Evolutionary conservation across 2,329 filamentous ascomycete genomes (phyloP).

Genomic region (Hymenoscyphus linearis): DNA sequence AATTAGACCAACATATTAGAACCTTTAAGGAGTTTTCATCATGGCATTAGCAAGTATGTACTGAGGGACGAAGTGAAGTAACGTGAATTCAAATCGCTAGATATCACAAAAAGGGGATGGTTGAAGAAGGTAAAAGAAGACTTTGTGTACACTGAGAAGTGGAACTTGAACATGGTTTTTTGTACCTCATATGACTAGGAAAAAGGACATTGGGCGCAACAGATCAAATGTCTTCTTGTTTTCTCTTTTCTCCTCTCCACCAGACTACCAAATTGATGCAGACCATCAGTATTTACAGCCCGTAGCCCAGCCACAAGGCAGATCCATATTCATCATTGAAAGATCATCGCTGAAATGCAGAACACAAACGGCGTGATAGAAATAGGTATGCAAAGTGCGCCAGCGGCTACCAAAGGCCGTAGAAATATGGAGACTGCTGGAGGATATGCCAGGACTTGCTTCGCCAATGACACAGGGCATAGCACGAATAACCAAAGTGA

Average conservation of each 20-base stretch:
- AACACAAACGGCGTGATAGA: conserved; percentile 13
- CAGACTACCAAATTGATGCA: conserved; percentile 25
- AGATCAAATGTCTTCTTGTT: conserved; percentile 30
- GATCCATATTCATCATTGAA: conserved; percentile 20
- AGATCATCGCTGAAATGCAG: conserved; percentile 13
- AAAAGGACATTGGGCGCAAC: conserved; percentile 21
- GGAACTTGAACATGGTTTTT: conserved; percentile 7
- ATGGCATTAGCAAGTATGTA: conserved; percentile 18
- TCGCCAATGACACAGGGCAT: conserved; percentile 23
- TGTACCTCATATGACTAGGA: conserved; percentile 15
- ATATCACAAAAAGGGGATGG: conserved; percentile 15
- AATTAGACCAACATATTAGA: neutral
- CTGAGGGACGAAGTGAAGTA: conserved; percentile 20
- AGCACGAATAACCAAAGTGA: conserved; percentile 26
- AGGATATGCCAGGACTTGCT: conserved; percentile 24
- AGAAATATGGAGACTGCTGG: conserved; percentile 18
- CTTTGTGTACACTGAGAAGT: conserved; percentile 16
- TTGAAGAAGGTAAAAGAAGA: conserved; percentile 11
- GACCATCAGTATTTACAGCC: conserved; percentile 20
- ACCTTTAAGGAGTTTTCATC: neutral
- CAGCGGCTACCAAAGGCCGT: conserved; percentile 25
- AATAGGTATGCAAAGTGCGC: conserved; percentile 29
- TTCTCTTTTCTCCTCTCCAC: conserved; percentile 23
- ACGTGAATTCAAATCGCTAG: conserved; percentile 22
- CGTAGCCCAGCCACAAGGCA: conserved; percentile 27